phyloP scores from a whole-genome alignment of 129 eudicot species.

The Dittrichia graveolens region DNA sequence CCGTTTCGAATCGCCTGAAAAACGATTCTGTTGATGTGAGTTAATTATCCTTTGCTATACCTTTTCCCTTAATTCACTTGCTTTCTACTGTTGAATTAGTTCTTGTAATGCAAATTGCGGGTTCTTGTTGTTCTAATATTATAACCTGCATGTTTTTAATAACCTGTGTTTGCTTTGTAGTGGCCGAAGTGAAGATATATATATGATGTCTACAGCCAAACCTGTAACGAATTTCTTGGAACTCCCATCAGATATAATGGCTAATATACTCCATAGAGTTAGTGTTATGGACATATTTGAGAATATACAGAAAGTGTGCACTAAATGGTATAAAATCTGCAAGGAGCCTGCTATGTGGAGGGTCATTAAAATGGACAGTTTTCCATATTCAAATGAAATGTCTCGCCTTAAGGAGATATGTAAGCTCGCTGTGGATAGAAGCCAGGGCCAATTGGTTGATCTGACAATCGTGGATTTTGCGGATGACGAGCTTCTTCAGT shows the following conservation, averaged over 20 bases:
- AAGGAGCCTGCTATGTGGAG: conserved; percentile 19
- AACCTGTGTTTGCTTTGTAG: too few species aligned
- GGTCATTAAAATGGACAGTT: not conserved
- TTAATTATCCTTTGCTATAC: too few species aligned
- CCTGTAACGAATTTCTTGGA: conserved; percentile 20
- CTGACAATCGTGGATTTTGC: not conserved
- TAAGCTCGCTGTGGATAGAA: conserved; percentile 17
- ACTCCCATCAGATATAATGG: not conserved
- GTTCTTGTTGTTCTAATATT: too few species aligned
- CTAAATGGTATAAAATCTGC: conserved; percentile 1
- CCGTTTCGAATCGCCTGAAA: too few species aligned
- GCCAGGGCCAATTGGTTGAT: conserved; percentile 15
- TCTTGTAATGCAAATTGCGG: too few species aligned
- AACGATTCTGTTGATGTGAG: too few species aligned
- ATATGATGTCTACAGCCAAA: not conserved
- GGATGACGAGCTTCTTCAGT: not conserved
- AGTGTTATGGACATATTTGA: conserved; percentile 9
- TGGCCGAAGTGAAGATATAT: too few species aligned
- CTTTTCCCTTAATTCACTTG: too few species aligned
- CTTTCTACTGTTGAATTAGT: too few species aligned
- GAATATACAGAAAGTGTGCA: conserved; percentile 19
- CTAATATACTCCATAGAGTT: conserved; percentile 5
- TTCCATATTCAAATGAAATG: not conserved
- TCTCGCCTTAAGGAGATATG: not conserved
- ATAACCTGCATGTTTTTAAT: too few species aligned